These are phyloP conservation scores for Carex myosuroides DNA, from an alignment of 176 grass and related monocot species.

Conservation along the genomic window DNA sequence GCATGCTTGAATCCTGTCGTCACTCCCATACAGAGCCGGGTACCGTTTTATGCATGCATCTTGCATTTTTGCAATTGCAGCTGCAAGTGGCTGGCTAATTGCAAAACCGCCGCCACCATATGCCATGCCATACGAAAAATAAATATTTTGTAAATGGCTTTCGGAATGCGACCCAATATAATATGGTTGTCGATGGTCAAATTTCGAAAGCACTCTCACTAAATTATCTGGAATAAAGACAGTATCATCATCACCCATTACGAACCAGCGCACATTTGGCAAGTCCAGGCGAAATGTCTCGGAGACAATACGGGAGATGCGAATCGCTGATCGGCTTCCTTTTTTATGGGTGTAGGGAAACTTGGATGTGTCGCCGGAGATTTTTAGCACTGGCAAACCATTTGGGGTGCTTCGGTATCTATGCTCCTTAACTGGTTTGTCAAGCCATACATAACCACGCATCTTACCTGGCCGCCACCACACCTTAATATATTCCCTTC, in stretches of 20 bases:
- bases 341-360: slow-evolving; percentile 91
- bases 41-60: slow-evolving; percentile 78
- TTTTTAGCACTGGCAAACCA: slow-evolving; percentile 53
- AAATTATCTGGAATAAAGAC: slow-evolving; percentile 94
- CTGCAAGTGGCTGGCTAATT: slow-evolving; percentile 75
- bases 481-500: slow-evolving; percentile 85
- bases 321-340: slow-evolving; percentile 68
- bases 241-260: slow-evolving; percentile 98
- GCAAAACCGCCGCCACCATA: slow-evolving; percentile 97
- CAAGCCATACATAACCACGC: slow-evolving; percentile 94
- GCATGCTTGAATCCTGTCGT: slow-evolving; percentile 94
- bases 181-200: slow-evolving; percentile 77
- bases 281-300: slow-evolving; percentile 74
- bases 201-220: slow-evolving; percentile 66
- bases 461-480: slow-evolving; percentile 86
- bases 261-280: slow-evolving; percentile 68
- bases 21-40: slow-evolving; percentile 86
- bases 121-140: slow-evolving; percentile 94
- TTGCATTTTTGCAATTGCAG: slow-evolving; percentile 69
- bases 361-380: slow-evolving; percentile 62
- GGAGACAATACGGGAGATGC: slow-evolving; percentile 83
- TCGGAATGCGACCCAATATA: slow-evolving; percentile 91
- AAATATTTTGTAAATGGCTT: slow-evolving; percentile 94
- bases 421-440: slow-evolving; percentile 71
- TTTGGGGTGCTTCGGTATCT: slow-evolving; percentile 43